Percentiles rank a stretch among this genome's conserved stretches.
Evolutionary conservation across 78 protist genomes (phyloP).

Genomic region (Tieghemostelium lacteum): DNA sequence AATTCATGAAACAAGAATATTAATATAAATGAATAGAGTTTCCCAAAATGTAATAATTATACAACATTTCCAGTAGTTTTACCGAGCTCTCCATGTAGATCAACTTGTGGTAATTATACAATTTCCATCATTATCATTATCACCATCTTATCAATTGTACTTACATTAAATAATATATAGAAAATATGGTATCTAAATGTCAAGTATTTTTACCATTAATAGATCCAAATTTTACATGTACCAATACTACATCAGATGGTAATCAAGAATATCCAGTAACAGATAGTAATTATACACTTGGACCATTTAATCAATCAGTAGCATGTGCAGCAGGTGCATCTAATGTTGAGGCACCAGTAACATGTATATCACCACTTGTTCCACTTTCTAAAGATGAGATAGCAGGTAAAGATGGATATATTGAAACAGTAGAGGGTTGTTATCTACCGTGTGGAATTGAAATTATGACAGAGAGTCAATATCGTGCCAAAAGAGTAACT

Average conservation of each 20-base stretch:
- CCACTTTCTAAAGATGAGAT: not conserved
- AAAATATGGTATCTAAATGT: too few relatives aligned
- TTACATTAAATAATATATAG: too few relatives aligned
- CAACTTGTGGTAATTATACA: too few relatives aligned
- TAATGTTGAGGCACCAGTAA: not conserved
- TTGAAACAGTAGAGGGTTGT: not conserved
- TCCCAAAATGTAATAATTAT: too few relatives aligned
- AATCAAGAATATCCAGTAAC: not conserved
- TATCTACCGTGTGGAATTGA: not conserved
- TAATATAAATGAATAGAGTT: too few relatives aligned
- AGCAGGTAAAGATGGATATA: not conserved
- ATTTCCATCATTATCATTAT: too few relatives aligned
- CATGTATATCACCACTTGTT: not conserved
- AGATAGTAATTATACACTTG: not conserved
- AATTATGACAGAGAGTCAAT: not conserved
- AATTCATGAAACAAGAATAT: not conserved
- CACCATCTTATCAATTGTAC: too few relatives aligned
- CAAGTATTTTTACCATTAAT: not conserved
- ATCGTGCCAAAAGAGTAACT: not conserved
- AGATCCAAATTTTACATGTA: not conserved
- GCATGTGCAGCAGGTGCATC: not conserved
- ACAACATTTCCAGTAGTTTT: too few relatives aligned
- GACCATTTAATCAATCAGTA: not conserved
- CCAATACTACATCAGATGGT: too few relatives aligned
- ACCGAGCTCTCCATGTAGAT: too few relatives aligned